Percentiles rank a stretch among this genome's conserved stretches.
Evolutionary conservation across 129 eudicot genomes (phyloP).

Genomic region (Pseudognaphalium luteoalbum): DNA sequence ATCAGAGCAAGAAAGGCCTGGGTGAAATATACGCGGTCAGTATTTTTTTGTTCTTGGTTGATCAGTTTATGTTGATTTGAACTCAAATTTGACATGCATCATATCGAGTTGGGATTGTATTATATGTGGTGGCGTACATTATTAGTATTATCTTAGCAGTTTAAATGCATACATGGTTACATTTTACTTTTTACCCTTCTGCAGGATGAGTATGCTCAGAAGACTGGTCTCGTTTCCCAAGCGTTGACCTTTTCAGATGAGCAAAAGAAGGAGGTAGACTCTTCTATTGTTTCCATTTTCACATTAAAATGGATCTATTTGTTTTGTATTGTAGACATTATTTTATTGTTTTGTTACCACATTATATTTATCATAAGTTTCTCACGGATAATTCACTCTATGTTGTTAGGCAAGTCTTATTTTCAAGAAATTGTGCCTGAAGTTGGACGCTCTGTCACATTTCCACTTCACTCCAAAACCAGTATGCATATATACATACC

Average conservation of each 20-base stretch:
- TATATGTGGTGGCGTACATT: neutral
- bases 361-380: conserved; percentile 4
- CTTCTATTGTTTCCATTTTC: neutral
- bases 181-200: conserved; percentile 9
- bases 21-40: conserved; percentile 90
- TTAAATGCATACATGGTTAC: neutral
- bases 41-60: neutral
- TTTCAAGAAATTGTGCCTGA: conserved; percentile 74
- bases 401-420: conserved; percentile 59
- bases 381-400: conserved; percentile 13
- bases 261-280: conserved; percentile 74
- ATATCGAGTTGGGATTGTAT: neutral
- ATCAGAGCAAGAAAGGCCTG: conserved; percentile 92
- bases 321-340: neutral
- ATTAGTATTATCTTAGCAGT: neutral
- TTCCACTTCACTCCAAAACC: conserved; percentile 98
- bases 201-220: conserved; percentile 90
- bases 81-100: neutral
- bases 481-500: conserved; percentile 43
- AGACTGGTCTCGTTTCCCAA: conserved; percentile 78
- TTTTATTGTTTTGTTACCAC: neutral
- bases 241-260: conserved; percentile 78
- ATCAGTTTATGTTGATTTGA: conserved; percentile 8
- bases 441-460: conserved; percentile 94
- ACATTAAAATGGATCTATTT: neutral